These are phyloP conservation scores for Gracilaria gracilis DNA, from an alignment of 23 red algal species.

Conservation along the genomic window DNA sequence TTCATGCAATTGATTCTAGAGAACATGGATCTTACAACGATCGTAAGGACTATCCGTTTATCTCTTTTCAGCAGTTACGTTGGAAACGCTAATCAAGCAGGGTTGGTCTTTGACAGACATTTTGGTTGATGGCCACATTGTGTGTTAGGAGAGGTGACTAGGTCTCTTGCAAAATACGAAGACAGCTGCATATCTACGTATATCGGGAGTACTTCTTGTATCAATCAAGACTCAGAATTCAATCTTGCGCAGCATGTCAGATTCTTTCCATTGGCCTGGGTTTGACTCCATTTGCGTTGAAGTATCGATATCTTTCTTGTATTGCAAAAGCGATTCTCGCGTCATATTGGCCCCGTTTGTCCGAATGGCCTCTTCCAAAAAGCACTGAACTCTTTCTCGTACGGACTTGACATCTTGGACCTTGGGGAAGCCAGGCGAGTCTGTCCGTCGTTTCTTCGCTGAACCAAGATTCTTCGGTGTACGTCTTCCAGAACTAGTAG, in stretches of 20 bases:
- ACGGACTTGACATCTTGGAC: not conserved
- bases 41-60: no score
- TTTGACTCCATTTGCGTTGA: not conserved
- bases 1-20: no score
- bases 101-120: no score
- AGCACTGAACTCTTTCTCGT: not conserved
- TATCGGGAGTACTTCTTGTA: not conserved
- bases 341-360: constrained; percentile 56
- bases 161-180: no score
- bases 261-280: not conserved
- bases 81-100: no score
- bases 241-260: not conserved
- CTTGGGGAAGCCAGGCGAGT: not conserved
- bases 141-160: no score
- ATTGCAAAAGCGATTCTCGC: constrained; percentile 40
- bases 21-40: no score
- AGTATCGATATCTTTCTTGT: constrained; percentile 26
- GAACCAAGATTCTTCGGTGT: not conserved
- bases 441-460: constrained; percentile 8
- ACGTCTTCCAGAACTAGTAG: not conserved
- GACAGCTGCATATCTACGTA: no score
- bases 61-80: no score
- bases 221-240: not conserved
- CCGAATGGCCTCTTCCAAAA: constrained; percentile 46
- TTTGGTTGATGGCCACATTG: no score